phyloP scores from a whole-genome alignment of 371 early-diverging fungal species.

The Batrachochytrium dendrobatidis region DNA sequence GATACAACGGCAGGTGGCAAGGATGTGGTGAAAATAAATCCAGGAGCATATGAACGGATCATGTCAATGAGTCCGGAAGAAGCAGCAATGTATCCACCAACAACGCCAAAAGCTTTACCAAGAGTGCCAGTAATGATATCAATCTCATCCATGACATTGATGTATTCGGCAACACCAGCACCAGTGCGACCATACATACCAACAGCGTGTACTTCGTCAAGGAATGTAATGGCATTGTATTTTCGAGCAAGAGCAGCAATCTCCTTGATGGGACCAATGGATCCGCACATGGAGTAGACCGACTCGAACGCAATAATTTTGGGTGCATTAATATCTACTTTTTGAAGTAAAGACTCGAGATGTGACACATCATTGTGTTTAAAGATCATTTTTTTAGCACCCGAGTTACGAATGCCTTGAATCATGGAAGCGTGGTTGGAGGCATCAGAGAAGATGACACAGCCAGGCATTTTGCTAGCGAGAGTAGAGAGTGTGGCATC shows the following conservation, averaged over 20 bases:
- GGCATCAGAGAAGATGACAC: conserved; percentile 89
- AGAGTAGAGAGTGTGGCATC: conserved; percentile 93
- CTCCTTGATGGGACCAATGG: conserved; percentile 91
- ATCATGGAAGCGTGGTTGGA: conserved; percentile 99
- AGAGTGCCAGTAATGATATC: conserved; percentile 97
- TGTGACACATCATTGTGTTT: conserved; percentile 91
- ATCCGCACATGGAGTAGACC: conserved; percentile 97
- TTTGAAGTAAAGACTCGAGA: conserved; percentile 76
- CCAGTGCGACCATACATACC: conserved; percentile 97
- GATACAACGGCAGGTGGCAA: conserved; percentile 90
- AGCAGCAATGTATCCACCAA: conserved; percentile 96
- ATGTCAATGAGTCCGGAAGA: conserved; percentile 86
- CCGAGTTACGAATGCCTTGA: conserved; percentile 92
- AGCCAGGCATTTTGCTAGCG: conserved; percentile 82
- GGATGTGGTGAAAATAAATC: conserved; percentile 98
- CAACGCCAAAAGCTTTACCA: conserved; percentile 96
- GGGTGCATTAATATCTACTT: conserved; percentile 70
- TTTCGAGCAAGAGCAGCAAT: conserved; percentile 88
- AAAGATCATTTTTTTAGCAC: conserved; percentile 85
- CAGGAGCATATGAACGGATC: conserved; percentile 97
- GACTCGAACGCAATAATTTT: conserved; percentile 97
- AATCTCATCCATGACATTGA: conserved; percentile 84
- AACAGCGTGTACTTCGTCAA: conserved; percentile 98
- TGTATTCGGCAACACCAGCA: conserved; percentile 95
- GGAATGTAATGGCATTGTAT: conserved; percentile 96